Percentiles rank a stretch among this genome's conserved stretches.
These are phyloP conservation scores for Leonotis leonurus DNA, from an alignment of 257 asterid species.

Conservation along the genomic window DNA sequence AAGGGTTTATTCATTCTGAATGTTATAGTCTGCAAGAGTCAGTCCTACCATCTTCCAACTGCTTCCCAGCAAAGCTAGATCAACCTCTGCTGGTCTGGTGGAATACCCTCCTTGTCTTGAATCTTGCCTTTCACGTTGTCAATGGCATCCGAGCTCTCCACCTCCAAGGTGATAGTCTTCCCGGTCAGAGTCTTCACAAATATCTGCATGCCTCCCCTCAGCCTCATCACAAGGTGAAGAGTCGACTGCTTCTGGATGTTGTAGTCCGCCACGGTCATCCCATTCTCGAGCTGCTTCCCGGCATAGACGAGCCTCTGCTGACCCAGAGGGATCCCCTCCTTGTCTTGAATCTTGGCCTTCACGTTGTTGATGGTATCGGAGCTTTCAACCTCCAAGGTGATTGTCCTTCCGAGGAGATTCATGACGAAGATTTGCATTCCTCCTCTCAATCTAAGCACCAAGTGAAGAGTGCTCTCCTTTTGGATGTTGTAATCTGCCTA, in stretches of 20 bases:
- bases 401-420: no score
- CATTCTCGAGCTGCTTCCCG: not conserved
- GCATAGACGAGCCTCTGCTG: not conserved
- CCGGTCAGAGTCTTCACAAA: conserved; percentile 31
- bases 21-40: no score
- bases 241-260: not conserved
- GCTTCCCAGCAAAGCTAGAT: no score
- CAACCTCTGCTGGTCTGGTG: no score
- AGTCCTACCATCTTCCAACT: no score
- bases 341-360: not conserved
- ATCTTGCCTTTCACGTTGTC: conserved; percentile 24
- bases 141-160: conserved; percentile 21
- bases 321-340: not conserved
- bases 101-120: conserved; percentile 29
- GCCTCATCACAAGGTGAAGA: not conserved
- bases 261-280: not conserved
- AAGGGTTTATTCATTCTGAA: no score
- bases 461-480: no score
- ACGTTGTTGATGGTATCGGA: no score
- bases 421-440: no score
- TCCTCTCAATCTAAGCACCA: no score
- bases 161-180: conserved; percentile 27
- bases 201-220: conserved; percentile 18
- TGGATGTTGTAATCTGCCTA: no score
- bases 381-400: no score